These are phyloP conservation scores for Mycena chlorophos DNA, from an alignment of 768 basidiomycete genomes.

Conservation along the genomic window DNA sequence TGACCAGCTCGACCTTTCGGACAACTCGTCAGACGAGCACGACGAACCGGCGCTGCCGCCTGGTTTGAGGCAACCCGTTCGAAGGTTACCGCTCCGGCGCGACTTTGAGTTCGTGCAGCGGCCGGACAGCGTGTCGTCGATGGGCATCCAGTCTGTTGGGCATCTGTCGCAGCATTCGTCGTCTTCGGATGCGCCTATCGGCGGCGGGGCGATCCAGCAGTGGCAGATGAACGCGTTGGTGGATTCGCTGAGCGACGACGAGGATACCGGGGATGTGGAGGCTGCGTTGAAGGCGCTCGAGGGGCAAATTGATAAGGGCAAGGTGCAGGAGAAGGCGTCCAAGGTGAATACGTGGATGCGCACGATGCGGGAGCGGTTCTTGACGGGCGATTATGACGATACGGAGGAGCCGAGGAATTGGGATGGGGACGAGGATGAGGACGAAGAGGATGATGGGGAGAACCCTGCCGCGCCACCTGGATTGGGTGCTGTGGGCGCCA, in stretches of 20 bases:
- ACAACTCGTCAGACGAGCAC: constrained; percentile 62
- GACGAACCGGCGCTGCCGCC: constrained; percentile 44
- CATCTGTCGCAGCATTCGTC: constrained; percentile 44
- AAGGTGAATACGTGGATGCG: constrained; percentile 86
- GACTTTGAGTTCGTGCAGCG: constrained; percentile 80
- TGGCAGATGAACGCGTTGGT: constrained; percentile 84
- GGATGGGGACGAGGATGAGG: constrained; percentile 45
- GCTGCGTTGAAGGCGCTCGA: constrained; percentile 79
- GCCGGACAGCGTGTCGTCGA: constrained; percentile 77
- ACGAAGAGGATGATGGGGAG: constrained; percentile 34
- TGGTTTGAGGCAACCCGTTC: constrained; percentile 54
- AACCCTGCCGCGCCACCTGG: constrained; percentile 1
- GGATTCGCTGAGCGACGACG: constrained; percentile 73
- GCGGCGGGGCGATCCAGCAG: constrained; percentile 59
- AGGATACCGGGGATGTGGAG: constrained; percentile 77
- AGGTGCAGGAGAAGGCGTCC: constrained; percentile 65
- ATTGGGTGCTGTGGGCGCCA: constrained; percentile 7
- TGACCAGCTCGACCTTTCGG: constrained; percentile 80
- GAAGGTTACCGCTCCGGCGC: constrained; percentile 69
- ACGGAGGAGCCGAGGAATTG: constrained; percentile 57
- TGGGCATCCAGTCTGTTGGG: constrained; percentile 67
- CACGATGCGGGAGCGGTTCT: constrained; percentile 66
- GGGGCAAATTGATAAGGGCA: constrained; percentile 77
- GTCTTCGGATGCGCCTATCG: constrained; percentile 35
- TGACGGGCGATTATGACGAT: constrained; percentile 61